Conservation (phyloP, 495 filamentous ascomycete genomes). For the Apiosordaria backusii region DNA sequence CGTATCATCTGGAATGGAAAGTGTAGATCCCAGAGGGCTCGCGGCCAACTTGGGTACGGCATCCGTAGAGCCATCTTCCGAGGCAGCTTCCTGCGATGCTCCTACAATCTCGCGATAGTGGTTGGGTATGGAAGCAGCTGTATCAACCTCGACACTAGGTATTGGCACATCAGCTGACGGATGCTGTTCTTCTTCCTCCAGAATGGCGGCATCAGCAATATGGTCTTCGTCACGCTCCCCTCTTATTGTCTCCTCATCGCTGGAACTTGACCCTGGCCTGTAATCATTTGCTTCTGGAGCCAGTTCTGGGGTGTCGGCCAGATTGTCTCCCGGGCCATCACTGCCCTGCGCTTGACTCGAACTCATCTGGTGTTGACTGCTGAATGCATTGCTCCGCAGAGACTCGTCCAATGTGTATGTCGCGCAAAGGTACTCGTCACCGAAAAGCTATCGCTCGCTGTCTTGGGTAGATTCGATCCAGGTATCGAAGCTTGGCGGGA, state of each 20-base stretch:
- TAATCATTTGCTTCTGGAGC: conserved; percentile 27
- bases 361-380: conserved; percentile 45
- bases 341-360: conserved; percentile 44
- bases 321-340: conserved; percentile 40
- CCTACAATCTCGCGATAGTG: conserved; percentile 46
- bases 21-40: conserved; percentile 48
- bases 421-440: neutral
- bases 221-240: conserved; percentile 38
- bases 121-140: conserved; percentile 37
- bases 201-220: conserved; percentile 39
- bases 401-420: conserved; percentile 2
- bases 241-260: conserved; percentile 46
- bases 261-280: conserved; percentile 30
- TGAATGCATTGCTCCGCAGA: conserved; percentile 34
- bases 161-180: conserved; percentile 22
- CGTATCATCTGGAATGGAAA: conserved; percentile 82
- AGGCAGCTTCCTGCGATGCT: conserved; percentile 38
- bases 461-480: neutral
- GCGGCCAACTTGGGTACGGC: conserved; percentile 37
- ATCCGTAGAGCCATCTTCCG: conserved; percentile 46
- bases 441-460: neutral
- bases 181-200: conserved; percentile 36
- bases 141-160: conserved; percentile 24
- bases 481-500: neutral
- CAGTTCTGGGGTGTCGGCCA: conserved; percentile 42